Percentiles rank a stretch among this genome's conserved stretches.
These are phyloP conservation scores for Lodderomyces jiufengensis DNA, from an alignment of 1,139 yeast species.

Conservation along the genomic window DNA sequence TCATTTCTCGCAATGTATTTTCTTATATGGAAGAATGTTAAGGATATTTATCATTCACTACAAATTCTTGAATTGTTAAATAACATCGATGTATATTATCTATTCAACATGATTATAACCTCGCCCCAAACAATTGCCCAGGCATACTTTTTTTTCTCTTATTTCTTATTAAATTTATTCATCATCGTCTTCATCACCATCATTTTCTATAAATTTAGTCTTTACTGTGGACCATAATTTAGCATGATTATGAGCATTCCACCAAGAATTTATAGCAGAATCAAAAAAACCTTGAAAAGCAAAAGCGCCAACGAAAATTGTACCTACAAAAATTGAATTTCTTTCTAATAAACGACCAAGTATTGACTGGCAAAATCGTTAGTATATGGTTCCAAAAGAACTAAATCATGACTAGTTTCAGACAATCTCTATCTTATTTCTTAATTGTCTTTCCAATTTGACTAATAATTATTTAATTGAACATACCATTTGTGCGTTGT, in stretches of 20 bases:
- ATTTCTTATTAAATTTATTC: constrained; percentile 20
- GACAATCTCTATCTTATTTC: too few species aligned
- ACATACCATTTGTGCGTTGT: constrained; percentile 4
- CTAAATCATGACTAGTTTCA: too few species aligned
- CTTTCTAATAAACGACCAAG: constrained; percentile 70
- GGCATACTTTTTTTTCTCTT: too few species aligned
- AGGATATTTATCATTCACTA: too few species aligned
- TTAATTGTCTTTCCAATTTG: too few species aligned
- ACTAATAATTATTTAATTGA: neutral
- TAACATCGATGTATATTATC: too few species aligned
- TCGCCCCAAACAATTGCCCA: too few species aligned
- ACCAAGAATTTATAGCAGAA: constrained; percentile 72
- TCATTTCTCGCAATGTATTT: too few species aligned
- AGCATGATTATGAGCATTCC: constrained; percentile 86
- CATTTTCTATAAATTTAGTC: constrained; percentile 56
- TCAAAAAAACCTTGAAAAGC: constrained; percentile 87
- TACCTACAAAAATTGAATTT: constrained; percentile 86
- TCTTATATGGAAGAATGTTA: too few species aligned
- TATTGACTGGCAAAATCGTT: constrained; percentile 17
- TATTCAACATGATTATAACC: too few species aligned
- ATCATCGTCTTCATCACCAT: constrained; percentile 58
- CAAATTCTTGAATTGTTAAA: too few species aligned
- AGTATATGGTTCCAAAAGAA: constrained; percentile 12
- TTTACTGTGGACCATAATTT: constrained; percentile 97
- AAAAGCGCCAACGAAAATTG: constrained; percentile 83